A percentile compares a stretch with the other conserved stretches of the same genome.
Evolutionary conservation across 768 basidiomycete species (phyloP).

Genomic region (Scleroderma bovista): DNA sequence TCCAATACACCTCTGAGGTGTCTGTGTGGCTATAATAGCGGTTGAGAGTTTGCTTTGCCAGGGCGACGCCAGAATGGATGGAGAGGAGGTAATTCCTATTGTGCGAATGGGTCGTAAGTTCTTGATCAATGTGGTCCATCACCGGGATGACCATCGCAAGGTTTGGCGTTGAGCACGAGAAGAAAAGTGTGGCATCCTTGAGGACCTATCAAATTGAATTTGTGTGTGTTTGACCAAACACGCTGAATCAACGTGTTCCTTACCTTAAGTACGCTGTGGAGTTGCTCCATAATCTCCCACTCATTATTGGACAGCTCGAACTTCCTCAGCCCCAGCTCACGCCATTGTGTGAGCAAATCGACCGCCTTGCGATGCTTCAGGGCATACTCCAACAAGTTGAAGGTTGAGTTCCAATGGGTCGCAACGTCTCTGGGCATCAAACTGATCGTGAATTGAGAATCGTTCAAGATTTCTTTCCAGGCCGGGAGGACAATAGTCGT

Average conservation of each 20-base stretch:
- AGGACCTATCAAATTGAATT: slow-evolving; percentile 10
- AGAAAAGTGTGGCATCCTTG: slow-evolving; percentile 20
- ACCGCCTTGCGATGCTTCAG: slow-evolving; percentile 16
- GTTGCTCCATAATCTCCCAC: slow-evolving; percentile 30
- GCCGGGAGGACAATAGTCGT: slow-evolving; percentile 16
- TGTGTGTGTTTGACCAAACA: too few relatives aligned
- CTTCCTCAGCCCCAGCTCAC: slow-evolving; percentile 10
- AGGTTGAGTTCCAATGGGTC: slow-evolving; percentile 15
- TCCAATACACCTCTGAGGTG: not conserved
- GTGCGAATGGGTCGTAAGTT: not conserved
- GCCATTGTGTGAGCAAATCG: slow-evolving; percentile 13
- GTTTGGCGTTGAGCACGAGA: slow-evolving; percentile 15
- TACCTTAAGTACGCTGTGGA: slow-evolving; percentile 28
- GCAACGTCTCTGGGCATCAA: slow-evolving; percentile 9
- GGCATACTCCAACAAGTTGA: slow-evolving; percentile 17
- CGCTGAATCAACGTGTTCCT: slow-evolving; percentile 7
- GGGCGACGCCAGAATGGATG: not conserved
- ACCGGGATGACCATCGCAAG: slow-evolving; percentile 26
- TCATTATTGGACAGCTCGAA: slow-evolving; percentile 24
- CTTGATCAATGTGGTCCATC: slow-evolving; percentile 26
- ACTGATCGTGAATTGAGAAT: slow-evolving; percentile 2
- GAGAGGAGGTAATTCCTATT: too few relatives aligned
- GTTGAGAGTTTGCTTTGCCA: not conserved
- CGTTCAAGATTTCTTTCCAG: slow-evolving; percentile 13
- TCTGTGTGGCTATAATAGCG: not conserved